Evolutionary conservation across 768 basidiomycete genomes (phyloP), one percentile per base, ranked within the genome.

Genomic region (Leucocoprinus birnbaumii): DNA sequence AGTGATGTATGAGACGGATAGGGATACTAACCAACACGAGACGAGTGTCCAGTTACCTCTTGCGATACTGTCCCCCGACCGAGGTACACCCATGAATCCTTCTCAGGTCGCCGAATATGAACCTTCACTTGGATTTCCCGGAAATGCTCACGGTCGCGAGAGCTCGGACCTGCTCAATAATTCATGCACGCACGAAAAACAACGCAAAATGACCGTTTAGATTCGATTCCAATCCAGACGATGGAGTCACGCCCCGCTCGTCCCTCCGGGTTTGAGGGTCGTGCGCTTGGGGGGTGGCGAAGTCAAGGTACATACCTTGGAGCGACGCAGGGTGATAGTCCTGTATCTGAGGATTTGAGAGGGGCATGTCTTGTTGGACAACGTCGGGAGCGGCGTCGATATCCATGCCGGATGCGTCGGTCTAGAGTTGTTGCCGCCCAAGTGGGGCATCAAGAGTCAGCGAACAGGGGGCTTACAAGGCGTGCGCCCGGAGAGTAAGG

Each of bases 61-160:
- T 91, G 87, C 25, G 85, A 78, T 47, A 91, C 89, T 22, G 87
- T 65, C 19, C 84, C 91, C 63, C 90, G 80, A 10, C 91, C 91
- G 48, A 91, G 78, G 61, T 92, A 93, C 24, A 82, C 74, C 91
- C 91, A 92, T 16, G 85, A 79, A 66, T 92, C 91, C 64, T 74
- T 82, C 53, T 91, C 90, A 34, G 90, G 86, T 61, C 83, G 75
- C 59, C 91, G 79, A 60, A 91, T 86, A 63, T 92, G 91, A 18
- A 93, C 89, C 67, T 92, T 91, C 56, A 92, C 91, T 56, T 87
- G 81, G 56, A 92, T 80, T 55, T 92, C 89, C 51, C 85, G 83
- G 64, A 89, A 87, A 53, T 68, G 74, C 62, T 86, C 85, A 53
- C 82, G 74, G 62, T 86, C 85, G 54, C 82, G 82, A 55, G 73